phyloP scores from a whole-genome alignment of 2,329 filamentous ascomycete genomes.

The Xylariaceae sp. region DNA sequence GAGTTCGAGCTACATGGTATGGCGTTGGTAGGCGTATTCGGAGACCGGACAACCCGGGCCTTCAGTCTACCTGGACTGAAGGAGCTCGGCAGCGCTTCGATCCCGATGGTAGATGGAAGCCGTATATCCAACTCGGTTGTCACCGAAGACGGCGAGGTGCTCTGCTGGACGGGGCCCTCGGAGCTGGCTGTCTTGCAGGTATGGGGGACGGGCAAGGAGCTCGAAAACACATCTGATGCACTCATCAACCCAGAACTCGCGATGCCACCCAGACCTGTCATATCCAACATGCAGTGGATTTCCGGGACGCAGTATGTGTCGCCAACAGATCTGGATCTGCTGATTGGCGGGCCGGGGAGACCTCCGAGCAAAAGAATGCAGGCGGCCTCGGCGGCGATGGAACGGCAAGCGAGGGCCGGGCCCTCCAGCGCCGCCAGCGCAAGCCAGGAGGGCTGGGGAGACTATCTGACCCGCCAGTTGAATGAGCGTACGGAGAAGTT shows the following conservation, averaged over 20 bases:
- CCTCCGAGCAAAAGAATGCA: conserved; percentile 87
- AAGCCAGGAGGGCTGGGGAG: conserved; percentile 60
- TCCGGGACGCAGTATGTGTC: conserved; percentile 89
- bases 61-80: conserved; percentile 85
- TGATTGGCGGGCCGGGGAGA: conserved; percentile 84
- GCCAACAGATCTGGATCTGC: conserved; percentile 77
- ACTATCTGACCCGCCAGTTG: conserved; percentile 80
- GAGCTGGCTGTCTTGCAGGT: conserved; percentile 79
- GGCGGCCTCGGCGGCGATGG: conserved; percentile 70
- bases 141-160: conserved; percentile 71
- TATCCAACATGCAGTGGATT: conserved; percentile 95
- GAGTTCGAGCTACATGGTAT: conserved; percentile 69
- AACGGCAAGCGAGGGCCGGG: conserved; percentile 49
- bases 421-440: conserved; percentile 31
- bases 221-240: conserved; percentile 62
- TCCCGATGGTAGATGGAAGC: conserved; percentile 67
- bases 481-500: conserved; percentile 88
- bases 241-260: conserved; percentile 72
- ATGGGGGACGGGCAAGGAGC: conserved; percentile 67
- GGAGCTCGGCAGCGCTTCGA: conserved; percentile 65
- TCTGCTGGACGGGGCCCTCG: conserved; percentile 84
- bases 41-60: conserved; percentile 71
- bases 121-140: conserved; percentile 67
- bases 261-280: conserved; percentile 79
- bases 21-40: conserved; percentile 78